Evolutionary conservation across 2,329 filamentous ascomycete genomes (phyloP).

Genomic region (Colletotrichum tanaceti): DNA sequence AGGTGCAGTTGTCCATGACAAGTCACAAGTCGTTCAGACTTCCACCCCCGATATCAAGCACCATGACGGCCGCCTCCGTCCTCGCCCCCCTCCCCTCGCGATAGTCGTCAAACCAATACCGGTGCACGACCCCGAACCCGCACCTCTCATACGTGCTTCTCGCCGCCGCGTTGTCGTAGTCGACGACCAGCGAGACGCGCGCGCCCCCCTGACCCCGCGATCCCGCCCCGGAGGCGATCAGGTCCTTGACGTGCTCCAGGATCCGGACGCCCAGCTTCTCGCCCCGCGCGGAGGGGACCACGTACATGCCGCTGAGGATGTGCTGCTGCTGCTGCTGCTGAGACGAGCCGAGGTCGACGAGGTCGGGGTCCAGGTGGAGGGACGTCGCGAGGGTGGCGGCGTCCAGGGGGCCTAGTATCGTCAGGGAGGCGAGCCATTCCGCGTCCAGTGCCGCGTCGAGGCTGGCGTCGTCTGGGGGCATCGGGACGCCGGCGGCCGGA

Average conservation of each 20-base stretch:
- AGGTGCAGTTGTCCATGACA: background rate
- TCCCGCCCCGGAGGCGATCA: background rate
- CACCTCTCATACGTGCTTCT: slow-evolving; percentile 21
- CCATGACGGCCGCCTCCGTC: slow-evolving; percentile 37
- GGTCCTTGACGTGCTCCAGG: slow-evolving; percentile 9
- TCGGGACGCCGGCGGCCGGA: too few species aligned
- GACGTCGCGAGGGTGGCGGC: background rate
- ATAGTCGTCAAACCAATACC: slow-evolving; percentile 37
- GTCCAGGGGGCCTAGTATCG: slow-evolving; percentile 27
- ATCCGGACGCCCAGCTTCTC: background rate
- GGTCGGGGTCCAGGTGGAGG: slow-evolving; percentile 6
- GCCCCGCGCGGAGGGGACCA: slow-evolving; percentile 16
- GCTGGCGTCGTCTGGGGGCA: too few species aligned
- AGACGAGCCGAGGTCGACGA: background rate
- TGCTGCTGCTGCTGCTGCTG: slow-evolving; percentile 10
- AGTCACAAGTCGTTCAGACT: background rate
- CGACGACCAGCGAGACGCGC: slow-evolving; percentile 19
- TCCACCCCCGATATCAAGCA: background rate
- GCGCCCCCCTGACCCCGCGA: background rate
- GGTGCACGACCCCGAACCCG: slow-evolving; percentile 24
- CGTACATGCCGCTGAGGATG: slow-evolving; percentile 36
- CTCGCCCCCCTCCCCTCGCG: slow-evolving; percentile 11
- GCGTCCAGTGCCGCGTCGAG: background rate
- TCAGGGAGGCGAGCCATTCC: slow-evolving; percentile 27
- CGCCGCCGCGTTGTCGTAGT: slow-evolving; percentile 28